Percentiles rank a stretch among this genome's conserved stretches.
Evolutionary conservation across 257 asterid species (phyloP).

Genomic region (Henckelia pumila): DNA sequence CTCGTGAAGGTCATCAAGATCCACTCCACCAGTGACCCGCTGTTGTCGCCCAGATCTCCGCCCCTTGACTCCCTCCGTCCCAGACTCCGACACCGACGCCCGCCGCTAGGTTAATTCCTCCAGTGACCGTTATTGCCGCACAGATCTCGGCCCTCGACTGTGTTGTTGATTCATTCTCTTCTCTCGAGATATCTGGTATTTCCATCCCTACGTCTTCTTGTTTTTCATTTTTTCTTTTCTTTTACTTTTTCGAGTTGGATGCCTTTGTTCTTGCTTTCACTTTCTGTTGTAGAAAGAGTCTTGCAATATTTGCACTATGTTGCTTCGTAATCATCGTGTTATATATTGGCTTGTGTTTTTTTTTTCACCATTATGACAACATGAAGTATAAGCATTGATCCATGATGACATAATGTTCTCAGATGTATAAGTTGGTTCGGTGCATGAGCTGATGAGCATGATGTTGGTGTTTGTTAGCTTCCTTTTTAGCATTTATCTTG

Average conservation of each 20-base stretch:
- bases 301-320: not conserved
- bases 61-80: too few relatives aligned
- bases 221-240: not conserved
- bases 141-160: too few relatives aligned
- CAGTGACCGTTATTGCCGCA: too few relatives aligned
- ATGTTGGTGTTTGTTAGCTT: too few relatives aligned
- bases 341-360: not conserved
- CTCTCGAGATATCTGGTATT: conserved; percentile 63
- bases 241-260: not conserved
- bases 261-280: not conserved
- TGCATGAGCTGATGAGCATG: too few relatives aligned
- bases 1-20: too few relatives aligned
- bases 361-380: not conserved
- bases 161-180: conserved; percentile 85
- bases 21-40: too few relatives aligned
- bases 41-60: too few relatives aligned
- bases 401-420: not conserved
- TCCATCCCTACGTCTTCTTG: not conserved
- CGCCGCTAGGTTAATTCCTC: too few relatives aligned
- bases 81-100: too few relatives aligned
- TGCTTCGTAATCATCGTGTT: not conserved
- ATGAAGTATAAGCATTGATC: not conserved
- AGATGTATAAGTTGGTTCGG: not conserved
- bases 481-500: not conserved
- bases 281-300: not conserved